Base-by-base conservation (phyloP, 345 rosid species). In the Gossypium thurberi region DNA sequence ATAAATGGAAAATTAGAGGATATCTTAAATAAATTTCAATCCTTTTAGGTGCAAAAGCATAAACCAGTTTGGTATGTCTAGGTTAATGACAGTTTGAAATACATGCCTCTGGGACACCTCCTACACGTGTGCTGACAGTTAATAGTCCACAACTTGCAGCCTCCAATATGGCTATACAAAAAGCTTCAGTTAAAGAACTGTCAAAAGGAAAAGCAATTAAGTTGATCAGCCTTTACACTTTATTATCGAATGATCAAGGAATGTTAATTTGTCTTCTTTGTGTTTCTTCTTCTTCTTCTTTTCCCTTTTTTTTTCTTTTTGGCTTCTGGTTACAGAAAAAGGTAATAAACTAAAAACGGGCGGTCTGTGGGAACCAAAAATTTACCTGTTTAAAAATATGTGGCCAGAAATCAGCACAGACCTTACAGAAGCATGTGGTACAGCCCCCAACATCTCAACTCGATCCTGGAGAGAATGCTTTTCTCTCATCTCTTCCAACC, bases 101-200 rank as follows among this genome's bases (percentile, higher is more conserved):
- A 83, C 90, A 76, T 81, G 78, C 98, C 98, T 95, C 98, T 0
- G 98, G 99, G 55, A 95, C 99, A 72, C 98, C 99, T 75, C 98
- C 98, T 42, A 95, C 98, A 48, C 93, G 90, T 69, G 99, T 91
- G 74, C 98, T 95, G 70, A 95, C 94, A 7, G 99, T 95, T 75
- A 95, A 80, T 67, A 95, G 82, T 78, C 99, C 97, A 68, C 98
- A 92, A 82, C 99, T 95, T 78, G 99, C 97, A 46, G 99, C 98
- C 81, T 95, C 99, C 75, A 95, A 83, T 72, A 92, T 92, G 76
- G 99, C 97, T 79, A 95, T 95, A 91, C 98, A 95, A 82, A 95
- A 95, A 11, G 98, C 99, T 87, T 95, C 97, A 33, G 99, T 95
- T 76, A 95, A 85, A 74, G 98, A 95, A 84, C 99, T 95, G 91